phyloP scores from a whole-genome alignment of 1,284 basidiomycete genomes.

The Neotropicomus parvogracilis region DNA sequence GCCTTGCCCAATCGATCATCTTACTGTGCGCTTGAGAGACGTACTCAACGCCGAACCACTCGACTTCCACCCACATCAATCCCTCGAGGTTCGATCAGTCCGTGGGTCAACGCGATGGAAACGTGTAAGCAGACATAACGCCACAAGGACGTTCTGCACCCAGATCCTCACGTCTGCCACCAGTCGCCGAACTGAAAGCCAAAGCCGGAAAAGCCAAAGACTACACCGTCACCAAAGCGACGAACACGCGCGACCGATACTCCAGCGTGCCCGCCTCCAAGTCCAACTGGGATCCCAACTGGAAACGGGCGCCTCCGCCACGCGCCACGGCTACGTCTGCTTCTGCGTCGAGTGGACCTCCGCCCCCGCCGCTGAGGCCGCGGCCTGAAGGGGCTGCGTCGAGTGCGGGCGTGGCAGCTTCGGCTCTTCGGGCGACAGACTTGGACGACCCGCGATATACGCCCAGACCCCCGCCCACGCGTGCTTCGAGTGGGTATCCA shows the following conservation, averaged over 20 bases:
- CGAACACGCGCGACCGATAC: constrained; percentile 54
- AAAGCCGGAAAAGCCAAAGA: constrained; percentile 60
- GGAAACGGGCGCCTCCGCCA: constrained; percentile 29
- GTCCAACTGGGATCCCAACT: constrained; percentile 56
- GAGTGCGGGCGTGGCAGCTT: too few species aligned
- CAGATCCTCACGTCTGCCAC: constrained; percentile 3
- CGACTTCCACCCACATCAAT: neutral
- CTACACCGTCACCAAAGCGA: constrained; percentile 47
- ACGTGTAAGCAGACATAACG: constrained; percentile 26
- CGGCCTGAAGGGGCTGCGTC: constrained; percentile 7
- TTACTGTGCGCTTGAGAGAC: neutral
- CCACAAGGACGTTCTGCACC: neutral
- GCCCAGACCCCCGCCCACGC: constrained; percentile 15
- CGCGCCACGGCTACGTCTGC: constrained; percentile 2
- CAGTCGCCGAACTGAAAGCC: constrained; percentile 61
- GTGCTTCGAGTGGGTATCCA: constrained; percentile 25
- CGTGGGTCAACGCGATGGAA: constrained; percentile 20
- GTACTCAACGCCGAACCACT: neutral
- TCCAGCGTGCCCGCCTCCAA: constrained; percentile 54
- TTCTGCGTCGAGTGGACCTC: constrained; percentile 11
- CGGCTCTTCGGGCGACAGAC: constrained; percentile 5
- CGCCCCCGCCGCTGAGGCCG: constrained; percentile 18
- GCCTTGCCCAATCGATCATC: neutral
- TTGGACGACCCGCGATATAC: neutral
- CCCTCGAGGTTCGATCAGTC: neutral